Percentiles rank a stretch among this genome's conserved stretches.
Evolutionary conservation across 2,329 filamentous ascomycete genomes (phyloP).

Genomic region (Aureobasidium pullulans): DNA sequence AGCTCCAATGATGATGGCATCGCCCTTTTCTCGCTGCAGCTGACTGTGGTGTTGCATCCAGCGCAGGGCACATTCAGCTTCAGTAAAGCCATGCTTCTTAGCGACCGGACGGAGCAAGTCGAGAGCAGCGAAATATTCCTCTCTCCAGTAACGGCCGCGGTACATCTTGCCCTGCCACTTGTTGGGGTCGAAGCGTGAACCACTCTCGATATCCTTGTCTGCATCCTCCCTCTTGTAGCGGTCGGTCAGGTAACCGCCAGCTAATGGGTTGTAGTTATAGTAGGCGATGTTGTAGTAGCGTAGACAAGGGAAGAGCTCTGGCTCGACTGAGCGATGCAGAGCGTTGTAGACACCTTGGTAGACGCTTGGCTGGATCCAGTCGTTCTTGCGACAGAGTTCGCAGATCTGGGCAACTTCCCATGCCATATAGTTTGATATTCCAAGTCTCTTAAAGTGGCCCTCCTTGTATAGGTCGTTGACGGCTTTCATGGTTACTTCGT

Average conservation of each 20-base stretch:
- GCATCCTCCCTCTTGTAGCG: constrained; percentile 30
- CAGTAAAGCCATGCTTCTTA: constrained; percentile 34
- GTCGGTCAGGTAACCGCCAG: constrained; percentile 41
- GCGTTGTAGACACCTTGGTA: constrained; percentile 43
- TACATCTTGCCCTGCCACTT: constrained; percentile 32
- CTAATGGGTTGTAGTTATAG: constrained; percentile 37
- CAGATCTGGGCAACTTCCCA: constrained; percentile 44
- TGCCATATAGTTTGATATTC: constrained; percentile 40
- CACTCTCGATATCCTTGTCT: constrained; percentile 31
- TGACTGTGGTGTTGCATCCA: constrained; percentile 40
- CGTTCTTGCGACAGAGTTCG: constrained; percentile 36
- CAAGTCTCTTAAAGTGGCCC: constrained; percentile 40
- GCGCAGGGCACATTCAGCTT: constrained; percentile 37
- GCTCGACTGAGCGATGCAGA: constrained; percentile 32
- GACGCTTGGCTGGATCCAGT: constrained; percentile 37
- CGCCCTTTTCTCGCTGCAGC: constrained; percentile 26
- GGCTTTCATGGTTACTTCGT: constrained; percentile 39
- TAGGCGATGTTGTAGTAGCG: constrained; percentile 37
- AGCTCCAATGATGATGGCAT: constrained; percentile 36
- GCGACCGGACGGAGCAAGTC: constrained; percentile 32
- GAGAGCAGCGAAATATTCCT: constrained; percentile 37
- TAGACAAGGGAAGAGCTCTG: constrained; percentile 37
- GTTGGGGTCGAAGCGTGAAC: constrained; percentile 34
- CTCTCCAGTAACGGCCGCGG: constrained; percentile 35
- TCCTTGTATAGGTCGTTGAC: constrained; percentile 40